A percentile compares a stretch with the other conserved stretches of the same genome.
These are phyloP conservation scores for Colletotrichum sp. DNA, from an alignment of 2,329 filamentous ascomycete genomes.

Conservation along the genomic window DNA sequence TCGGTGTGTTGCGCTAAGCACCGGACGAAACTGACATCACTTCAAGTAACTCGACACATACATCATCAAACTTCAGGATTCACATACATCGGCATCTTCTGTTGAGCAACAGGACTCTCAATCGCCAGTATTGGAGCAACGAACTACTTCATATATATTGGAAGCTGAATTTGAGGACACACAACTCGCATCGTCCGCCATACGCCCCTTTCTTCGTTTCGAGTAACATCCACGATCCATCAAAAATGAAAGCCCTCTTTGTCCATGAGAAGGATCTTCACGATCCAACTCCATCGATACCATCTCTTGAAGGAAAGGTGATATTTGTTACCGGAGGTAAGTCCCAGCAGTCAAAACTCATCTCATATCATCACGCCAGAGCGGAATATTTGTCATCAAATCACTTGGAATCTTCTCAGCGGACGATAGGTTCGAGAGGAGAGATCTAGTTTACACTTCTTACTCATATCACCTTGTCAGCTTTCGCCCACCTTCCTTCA, in stretches of 20 bases:
- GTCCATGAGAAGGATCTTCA: constrained; percentile 3
- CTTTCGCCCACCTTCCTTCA: background rate
- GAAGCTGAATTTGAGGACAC: accelerated
- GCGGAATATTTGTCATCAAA: too few species aligned
- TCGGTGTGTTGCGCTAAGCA: background rate
- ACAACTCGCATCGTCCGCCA: accelerated
- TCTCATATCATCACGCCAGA: too few species aligned
- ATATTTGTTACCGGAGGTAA: constrained; percentile 57
- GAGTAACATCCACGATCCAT: background rate
- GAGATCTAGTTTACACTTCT: background rate
- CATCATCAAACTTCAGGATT: background rate
- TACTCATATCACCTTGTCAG: accelerated
- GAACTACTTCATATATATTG: background rate
- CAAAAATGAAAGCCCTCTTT: background rate
- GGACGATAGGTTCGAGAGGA: background rate
- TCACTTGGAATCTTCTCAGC: too few species aligned
- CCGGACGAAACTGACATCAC: background rate
- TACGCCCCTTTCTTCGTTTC: background rate
- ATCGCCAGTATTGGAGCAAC: background rate
- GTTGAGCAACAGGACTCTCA: background rate
- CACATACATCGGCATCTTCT: background rate
- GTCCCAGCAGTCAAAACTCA: background rate
- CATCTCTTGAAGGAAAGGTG: constrained; percentile 50
- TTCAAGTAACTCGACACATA: background rate
- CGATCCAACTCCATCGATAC: constrained; percentile 30